Evolutionary conservation across 768 basidiomycete genomes (phyloP).

Genomic region (Agaricus sinodeliciosus): DNA sequence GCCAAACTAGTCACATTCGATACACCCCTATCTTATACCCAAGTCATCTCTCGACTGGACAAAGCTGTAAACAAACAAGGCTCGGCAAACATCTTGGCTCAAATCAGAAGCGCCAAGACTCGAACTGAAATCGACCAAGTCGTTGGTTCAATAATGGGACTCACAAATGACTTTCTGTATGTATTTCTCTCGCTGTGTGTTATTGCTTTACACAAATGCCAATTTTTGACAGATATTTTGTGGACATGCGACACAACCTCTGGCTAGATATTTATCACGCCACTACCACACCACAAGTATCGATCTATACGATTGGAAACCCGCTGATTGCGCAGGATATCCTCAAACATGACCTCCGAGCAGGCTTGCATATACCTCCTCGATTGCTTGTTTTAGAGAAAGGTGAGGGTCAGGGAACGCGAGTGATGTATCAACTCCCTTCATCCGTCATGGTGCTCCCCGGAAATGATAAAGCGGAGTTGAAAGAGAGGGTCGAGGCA

Average conservation of each 20-base stretch:
- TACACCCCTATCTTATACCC: constrained; percentile 29
- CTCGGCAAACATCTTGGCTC: constrained; percentile 19
- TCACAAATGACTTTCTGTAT: constrained; percentile 38
- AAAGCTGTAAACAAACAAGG: constrained; percentile 32
- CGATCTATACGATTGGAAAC: constrained; percentile 45
- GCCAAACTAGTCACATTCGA: constrained; percentile 37
- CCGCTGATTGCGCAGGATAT: constrained; percentile 43
- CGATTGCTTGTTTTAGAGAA: constrained; percentile 38
- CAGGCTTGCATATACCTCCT: constrained; percentile 38
- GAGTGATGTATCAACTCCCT: constrained; percentile 40
- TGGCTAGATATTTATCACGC: constrained; percentile 26
- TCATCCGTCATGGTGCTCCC: constrained; percentile 35
- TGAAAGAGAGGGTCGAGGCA: constrained; percentile 25
- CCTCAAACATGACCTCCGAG: constrained; percentile 32
- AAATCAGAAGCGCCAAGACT: constrained; percentile 19
- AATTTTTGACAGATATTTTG: constrained; percentile 30
- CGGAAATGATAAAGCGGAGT: constrained; percentile 18
- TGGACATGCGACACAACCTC: constrained; percentile 27
- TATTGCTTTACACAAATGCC: neutral
- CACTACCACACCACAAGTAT: constrained; percentile 21
- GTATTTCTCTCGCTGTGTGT: constrained; percentile 13
- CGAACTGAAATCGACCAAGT: constrained; percentile 30
- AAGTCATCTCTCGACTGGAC: constrained; percentile 41
- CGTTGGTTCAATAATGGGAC: constrained; percentile 22
- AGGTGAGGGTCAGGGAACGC: constrained; percentile 29